Base-by-base conservation (phyloP, 129 eudicot genomes). In the Lactuca saligna region DNA sequence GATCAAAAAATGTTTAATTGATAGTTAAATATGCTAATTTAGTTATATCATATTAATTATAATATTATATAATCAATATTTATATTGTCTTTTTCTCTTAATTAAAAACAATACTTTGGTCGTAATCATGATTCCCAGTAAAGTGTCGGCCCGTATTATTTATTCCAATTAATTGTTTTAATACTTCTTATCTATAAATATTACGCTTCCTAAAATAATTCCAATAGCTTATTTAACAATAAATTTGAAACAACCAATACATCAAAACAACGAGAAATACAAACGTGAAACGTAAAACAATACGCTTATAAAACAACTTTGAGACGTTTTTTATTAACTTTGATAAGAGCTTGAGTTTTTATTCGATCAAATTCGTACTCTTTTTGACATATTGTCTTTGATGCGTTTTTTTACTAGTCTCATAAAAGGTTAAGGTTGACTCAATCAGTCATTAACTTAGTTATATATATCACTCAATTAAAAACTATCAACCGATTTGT, bases 131-230 rank as follows among this genome's bases (percentile, higher is more conserved):
- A 53, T 53, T 71, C 68, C 44, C 33, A 48, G 68, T 59, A 60
- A 60, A 33, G 59, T 59, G 75, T 71, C 75, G 68, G 75, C 42
- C 68, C 59, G 5, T 58, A 31, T 25, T 48, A 48, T 71, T 44
- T 59, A 15, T 3, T 29, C 1, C 17, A 7, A 20, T 32, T 17
- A 4, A 44, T 41, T 29, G 42, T 57, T 44, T 29, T 38, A 7
- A 54, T 17, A 63, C 34, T 46, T 46, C 15, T 46, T 10, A 46
- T 11, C 51, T 12, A 10, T 4, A 46, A 46, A 46, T 46, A 10
- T 46, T 46, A 11, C 7, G 3, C 12, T 12, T 10, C 7, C 51
- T 39, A 44, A 6, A 46, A 46, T 15, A 46, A 8, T 46, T 46
- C 51, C 2, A 8, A 11, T 3, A 2, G 3, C 7, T 46, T 11